Evolutionary conservation across 306 rosid species (phyloP), one percentile per base, ranked within the genome.

Genomic region (Mucuna pruriens): DNA sequence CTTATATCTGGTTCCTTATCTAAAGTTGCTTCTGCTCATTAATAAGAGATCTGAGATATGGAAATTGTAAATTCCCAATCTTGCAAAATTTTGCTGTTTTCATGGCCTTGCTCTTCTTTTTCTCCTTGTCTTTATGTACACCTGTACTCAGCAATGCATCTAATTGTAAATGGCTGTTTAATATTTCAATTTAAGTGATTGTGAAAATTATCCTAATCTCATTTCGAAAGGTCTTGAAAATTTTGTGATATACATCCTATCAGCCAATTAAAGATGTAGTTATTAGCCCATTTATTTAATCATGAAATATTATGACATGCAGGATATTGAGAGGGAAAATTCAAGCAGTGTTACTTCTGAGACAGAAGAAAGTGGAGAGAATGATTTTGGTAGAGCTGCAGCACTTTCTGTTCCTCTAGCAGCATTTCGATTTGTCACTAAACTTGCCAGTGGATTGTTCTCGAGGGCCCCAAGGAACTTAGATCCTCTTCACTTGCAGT

Each of bases 371-470:
- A 81, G 70, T 71, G 87, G 80, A 82, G 95, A 90, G 42, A 85
- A 64, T 71, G 87, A 85, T 82, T 86, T 87, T 80, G 85, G 91
- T 63, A 89, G 87, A 64, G 90, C 89, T 55, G 83, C 93, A 7
- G 98, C 99, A 69, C 86, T 96, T 52, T 84, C 99, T 74, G 94
- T 89, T 76, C 97, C 99, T 55, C 76, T 93, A 68, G 99, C 99
- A 84, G 99, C 99, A 61, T 17, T 92, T 70, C 91, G 92, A 75
- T 96, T 85, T 19, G 90, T 96, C 75, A 89, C 94, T 73, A 90
- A 97, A 87, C 88, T 96, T 74, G 99, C 99, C 64, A 48, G 87
- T 81, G 99, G 98, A 83, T 87, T 96, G 76, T 96, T 96, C 87
- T 94, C 99, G 36, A 89, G 91, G 80, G 97, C 91, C 75, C 93